These are phyloP conservation scores for Maudiozyma bulderi DNA, from an alignment of 805 yeast species.

Conservation along the genomic window DNA sequence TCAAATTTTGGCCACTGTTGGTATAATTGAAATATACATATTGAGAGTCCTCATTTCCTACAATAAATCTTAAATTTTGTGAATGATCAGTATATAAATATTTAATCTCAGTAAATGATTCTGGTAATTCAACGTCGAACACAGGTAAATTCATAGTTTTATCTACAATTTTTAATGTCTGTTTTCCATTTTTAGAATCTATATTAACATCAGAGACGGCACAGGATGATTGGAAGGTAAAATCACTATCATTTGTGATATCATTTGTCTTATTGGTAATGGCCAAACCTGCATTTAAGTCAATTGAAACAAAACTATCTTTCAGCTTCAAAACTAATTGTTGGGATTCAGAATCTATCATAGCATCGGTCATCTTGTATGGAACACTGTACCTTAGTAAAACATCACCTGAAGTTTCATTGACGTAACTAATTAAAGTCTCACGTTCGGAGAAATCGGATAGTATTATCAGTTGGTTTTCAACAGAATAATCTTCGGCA, in stretches of 20 bases:
- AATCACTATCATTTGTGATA: not conserved
- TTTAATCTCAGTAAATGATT: constrained; percentile 8
- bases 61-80: constrained; percentile 8
- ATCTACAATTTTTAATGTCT: constrained; percentile 10
- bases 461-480: constrained; percentile 18
- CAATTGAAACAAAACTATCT: constrained; percentile 2
- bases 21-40: constrained; percentile 13
- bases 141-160: constrained; percentile 10
- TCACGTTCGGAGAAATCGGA: constrained; percentile 15
- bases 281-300: constrained; percentile 2
- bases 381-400: constrained; percentile 23
- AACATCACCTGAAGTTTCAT: constrained; percentile 27
- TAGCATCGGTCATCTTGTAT: constrained; percentile 8
- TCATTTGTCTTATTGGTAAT: not conserved
- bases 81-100: constrained; percentile 14
- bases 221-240: constrained; percentile 12
- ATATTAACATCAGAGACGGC: constrained; percentile 3
- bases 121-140: constrained; percentile 12
- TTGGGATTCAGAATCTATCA: constrained; percentile 7
- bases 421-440: constrained; percentile 29
- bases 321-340: constrained; percentile 8
- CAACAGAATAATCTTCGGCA: constrained; percentile 3
- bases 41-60: constrained; percentile 7
- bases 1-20: constrained; percentile 13
- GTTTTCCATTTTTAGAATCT: too few species aligned